These are phyloP conservation scores for Stentor roeselii DNA, from an alignment of 73 alveolate species.

Conservation along the genomic window DNA sequence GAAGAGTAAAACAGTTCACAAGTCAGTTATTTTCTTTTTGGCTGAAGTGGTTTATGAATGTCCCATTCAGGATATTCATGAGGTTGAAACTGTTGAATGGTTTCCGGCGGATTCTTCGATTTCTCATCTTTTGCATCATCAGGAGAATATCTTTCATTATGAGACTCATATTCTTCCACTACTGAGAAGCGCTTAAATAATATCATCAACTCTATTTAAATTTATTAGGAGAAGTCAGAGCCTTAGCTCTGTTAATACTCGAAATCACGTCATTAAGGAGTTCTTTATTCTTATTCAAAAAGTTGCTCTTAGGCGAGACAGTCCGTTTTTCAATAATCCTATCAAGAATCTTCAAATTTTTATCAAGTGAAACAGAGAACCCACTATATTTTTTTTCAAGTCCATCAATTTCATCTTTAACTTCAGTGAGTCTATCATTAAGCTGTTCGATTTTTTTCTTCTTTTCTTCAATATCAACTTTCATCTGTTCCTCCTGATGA, in stretches of 20 bases:
- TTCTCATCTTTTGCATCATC: background rate
- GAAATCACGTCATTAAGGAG: background rate
- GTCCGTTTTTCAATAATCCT: background rate
- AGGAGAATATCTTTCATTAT: constrained; percentile 7
- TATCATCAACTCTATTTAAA: no score
- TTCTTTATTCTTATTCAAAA: background rate
- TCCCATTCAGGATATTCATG: background rate
- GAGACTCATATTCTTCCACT: background rate
- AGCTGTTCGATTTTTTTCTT: background rate
- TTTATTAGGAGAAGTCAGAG: background rate
- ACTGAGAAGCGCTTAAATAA: no score
- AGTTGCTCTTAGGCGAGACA: background rate
- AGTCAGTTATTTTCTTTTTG: background rate
- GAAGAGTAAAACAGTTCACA: background rate
- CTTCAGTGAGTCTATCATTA: background rate
- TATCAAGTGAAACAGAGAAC: background rate
- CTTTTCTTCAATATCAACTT: no score
- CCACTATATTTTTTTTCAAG: background rate
- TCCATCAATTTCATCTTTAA: background rate
- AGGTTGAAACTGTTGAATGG: constrained; percentile 5
- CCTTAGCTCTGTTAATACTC: background rate
- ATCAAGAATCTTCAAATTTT: background rate
- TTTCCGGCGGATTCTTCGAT: background rate
- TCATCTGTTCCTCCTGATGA: no score
- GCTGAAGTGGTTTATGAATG: constrained; percentile 4